phyloP scores from a whole-genome alignment of 2,329 filamentous ascomycete genomes.

The Emergomyces pasteurianus region DNA sequence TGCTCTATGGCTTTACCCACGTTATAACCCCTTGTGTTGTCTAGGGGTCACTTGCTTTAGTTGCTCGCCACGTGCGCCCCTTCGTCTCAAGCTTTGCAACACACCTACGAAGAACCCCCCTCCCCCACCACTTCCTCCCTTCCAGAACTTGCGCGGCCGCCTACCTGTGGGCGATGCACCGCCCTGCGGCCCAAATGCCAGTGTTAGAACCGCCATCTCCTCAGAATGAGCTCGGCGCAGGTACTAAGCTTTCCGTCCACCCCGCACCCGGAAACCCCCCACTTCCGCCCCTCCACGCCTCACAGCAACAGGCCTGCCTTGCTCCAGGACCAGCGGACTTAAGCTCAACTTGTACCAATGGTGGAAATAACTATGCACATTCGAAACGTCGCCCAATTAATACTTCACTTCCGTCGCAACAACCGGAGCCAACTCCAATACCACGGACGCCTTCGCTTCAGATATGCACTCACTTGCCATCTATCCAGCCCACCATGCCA shows the following conservation, averaged over 20 bases:
- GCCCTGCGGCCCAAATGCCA: not conserved
- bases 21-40: not conserved
- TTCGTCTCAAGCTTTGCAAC: not conserved
- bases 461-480: constrained; percentile 6
- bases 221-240: not conserved
- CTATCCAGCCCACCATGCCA: not conserved
- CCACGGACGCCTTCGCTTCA: constrained; percentile 8
- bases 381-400: not conserved
- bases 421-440: not conserved
- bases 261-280: not conserved
- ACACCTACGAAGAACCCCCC: not conserved
- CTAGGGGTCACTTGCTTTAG: not conserved
- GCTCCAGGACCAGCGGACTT: not conserved
- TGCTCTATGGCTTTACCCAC: not conserved
- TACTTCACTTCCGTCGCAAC: not conserved
- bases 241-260: not conserved
- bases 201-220: not conserved
- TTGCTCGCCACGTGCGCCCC: not conserved
- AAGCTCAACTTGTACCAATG: not conserved
- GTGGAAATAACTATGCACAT: not conserved
- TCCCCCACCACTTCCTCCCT: not conserved
- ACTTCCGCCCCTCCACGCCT: not conserved
- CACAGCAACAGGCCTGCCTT: not conserved
- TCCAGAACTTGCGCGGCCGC: not conserved
- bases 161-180: not conserved